Conservation (phyloP, 495 filamentous ascomycete genomes). For the Hypoxylon fragiforme region DNA sequence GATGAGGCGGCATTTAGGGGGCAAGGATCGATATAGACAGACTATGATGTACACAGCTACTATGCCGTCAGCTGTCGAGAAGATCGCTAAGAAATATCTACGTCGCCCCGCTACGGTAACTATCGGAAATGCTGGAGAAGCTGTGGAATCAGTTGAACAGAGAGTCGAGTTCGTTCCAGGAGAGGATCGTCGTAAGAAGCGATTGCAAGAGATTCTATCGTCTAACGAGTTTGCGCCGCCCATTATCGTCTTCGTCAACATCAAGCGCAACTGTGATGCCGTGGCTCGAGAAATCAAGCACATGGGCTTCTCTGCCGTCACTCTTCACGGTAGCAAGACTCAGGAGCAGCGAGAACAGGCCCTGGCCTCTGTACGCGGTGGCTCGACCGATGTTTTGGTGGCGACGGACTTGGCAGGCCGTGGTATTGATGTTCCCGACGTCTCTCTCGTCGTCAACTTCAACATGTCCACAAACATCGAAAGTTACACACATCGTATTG, state of each 20-base stretch:
- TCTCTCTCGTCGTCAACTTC: conserved; percentile 95
- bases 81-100: conserved; percentile 94
- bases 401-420: conserved; percentile 95
- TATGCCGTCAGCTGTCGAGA: conserved; percentile 92
- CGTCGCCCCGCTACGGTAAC: conserved; percentile 92
- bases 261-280: conserved; percentile 98
- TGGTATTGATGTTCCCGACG: conserved; percentile 97
- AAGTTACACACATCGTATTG: conserved; percentile 96
- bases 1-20: conserved; percentile 82
- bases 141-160: conserved; percentile 98
- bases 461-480: conserved; percentile 97
- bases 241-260: conserved; percentile 99
- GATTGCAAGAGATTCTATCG: conserved; percentile 84
- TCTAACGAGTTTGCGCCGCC: conserved; percentile 86
- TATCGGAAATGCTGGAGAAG: conserved; percentile 92
- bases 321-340: conserved; percentile 91
- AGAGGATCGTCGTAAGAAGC: conserved; percentile 98
- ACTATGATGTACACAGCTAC: conserved; percentile 99
- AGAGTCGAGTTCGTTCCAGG: conserved; percentile 89
- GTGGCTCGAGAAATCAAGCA: conserved; percentile 94
- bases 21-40: conserved; percentile 88
- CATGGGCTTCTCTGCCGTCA: conserved; percentile 89
- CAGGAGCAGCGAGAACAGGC: conserved; percentile 98
- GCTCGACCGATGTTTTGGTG: conserved; percentile 83
- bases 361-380: conserved; percentile 80